Percentiles rank a stretch among this genome's conserved stretches.
These are phyloP conservation scores for Oryza rufipogon DNA, from an alignment of 176 grass and related monocot species.

Conservation along the genomic window DNA sequence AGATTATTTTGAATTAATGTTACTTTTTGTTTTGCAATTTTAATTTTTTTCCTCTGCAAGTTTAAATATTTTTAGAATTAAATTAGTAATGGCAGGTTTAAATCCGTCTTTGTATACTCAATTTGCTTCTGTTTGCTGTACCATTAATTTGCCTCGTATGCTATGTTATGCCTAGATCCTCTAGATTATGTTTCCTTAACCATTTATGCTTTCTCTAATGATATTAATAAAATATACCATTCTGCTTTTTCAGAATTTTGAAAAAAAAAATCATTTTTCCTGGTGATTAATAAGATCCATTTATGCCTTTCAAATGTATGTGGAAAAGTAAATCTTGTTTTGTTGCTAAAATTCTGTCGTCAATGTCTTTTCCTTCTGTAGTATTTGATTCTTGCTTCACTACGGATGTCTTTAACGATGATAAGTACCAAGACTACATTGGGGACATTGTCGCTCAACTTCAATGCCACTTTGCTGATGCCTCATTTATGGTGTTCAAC, in stretches of 20 bases:
- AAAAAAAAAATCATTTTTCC: not conserved
- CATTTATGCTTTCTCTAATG: not conserved
- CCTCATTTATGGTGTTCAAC: conserved; percentile 98
- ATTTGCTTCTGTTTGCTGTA: conserved; percentile 7
- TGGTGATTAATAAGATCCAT: conserved; percentile 25
- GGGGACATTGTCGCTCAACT: conserved; percentile 79
- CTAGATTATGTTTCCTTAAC: not conserved
- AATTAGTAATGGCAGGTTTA: conserved; percentile 1
- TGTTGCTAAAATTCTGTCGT: conserved; percentile 18
- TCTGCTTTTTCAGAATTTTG: conserved; percentile 6
- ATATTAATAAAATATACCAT: not conserved
- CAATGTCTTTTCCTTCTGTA: conserved; percentile 35
- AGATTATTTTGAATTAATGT: conserved; percentile 4
- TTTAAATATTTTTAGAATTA: conserved; percentile 3
- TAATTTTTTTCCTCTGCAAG: not conserved
- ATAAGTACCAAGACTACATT: conserved; percentile 77
- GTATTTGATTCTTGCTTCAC: conserved; percentile 98
- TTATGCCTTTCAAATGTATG: conserved; percentile 29
- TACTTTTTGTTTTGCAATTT: not conserved
- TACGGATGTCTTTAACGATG: conserved; percentile 81
- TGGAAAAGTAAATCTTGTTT: conserved; percentile 18
- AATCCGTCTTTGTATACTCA: conserved; percentile 1
- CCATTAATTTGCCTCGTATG: not conserved
- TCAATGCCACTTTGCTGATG: conserved; percentile 77
- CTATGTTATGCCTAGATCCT: conserved; percentile 3